phyloP scores from a whole-genome alignment of 306 rosid species.

The Trifolium subterraneum region DNA sequence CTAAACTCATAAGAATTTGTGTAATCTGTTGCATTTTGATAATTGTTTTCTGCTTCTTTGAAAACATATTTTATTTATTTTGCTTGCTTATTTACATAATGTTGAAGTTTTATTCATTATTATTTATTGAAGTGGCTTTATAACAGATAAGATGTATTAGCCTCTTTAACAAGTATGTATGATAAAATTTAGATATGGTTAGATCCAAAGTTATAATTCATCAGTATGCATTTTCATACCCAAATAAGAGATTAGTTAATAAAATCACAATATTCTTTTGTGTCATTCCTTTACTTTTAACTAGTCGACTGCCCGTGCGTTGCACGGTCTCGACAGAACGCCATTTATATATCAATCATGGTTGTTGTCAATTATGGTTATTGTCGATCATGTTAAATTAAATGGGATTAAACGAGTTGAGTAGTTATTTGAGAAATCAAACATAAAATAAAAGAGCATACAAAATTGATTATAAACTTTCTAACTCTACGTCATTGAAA shows the following conservation, averaged over 20 bases:
- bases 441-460: too few species aligned
- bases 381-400: too few species aligned
- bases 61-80: conserved; percentile 44
- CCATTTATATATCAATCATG: too few species aligned
- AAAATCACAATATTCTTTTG: conserved; percentile 44
- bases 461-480: too few species aligned
- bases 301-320: too few species aligned
- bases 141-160: conserved; percentile 50
- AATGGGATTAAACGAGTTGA: too few species aligned
- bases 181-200: conserved; percentile 44
- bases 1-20: conserved; percentile 39
- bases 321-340: too few species aligned
- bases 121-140: conserved; percentile 56
- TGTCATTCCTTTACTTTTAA: conserved; percentile 33
- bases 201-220: conserved; percentile 38
- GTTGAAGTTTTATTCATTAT: conserved; percentile 39
- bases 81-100: conserved; percentile 46
- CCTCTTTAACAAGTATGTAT: conserved; percentile 48
- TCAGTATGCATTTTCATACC: conserved; percentile 44
- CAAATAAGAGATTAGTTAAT: conserved; percentile 38
- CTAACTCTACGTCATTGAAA: too few species aligned
- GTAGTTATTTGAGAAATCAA: too few species aligned
- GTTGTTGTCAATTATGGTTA: too few species aligned
- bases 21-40: conserved; percentile 28
- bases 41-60: conserved; percentile 2